Evolutionary conservation across 2,329 filamentous ascomycete genomes (phyloP).

Genomic region (Fusarium mangiferae): DNA sequence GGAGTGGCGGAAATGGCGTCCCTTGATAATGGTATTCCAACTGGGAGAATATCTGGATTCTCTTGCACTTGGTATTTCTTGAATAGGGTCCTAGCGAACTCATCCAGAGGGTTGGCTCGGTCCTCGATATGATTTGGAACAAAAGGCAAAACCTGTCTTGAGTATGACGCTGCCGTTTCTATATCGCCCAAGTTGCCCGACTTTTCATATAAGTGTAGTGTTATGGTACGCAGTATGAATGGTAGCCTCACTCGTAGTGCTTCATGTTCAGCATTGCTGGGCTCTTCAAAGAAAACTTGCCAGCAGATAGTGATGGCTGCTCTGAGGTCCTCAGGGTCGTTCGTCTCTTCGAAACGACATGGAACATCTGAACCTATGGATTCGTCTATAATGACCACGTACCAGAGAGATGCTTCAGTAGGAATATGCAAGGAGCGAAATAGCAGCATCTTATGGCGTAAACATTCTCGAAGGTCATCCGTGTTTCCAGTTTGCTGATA

Average conservation of each 20-base stretch:
- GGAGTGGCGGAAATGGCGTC: not conserved
- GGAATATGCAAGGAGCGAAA: not conserved
- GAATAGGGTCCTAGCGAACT: not conserved
- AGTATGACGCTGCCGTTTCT: not conserved
- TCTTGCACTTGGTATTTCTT: not conserved
- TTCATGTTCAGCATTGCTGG: not conserved
- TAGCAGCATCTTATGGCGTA: not conserved
- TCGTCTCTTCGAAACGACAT: not conserved
- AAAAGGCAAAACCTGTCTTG: not conserved
- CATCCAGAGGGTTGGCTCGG: not conserved
- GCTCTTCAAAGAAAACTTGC: not conserved
- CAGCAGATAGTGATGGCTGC: not conserved
- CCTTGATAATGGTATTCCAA: not conserved
- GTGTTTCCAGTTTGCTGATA: not conserved
- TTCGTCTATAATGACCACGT: not conserved
- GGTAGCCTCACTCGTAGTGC: not conserved
- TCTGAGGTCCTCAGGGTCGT: not conserved
- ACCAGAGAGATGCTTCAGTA: not conserved
- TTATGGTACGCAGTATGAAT: not conserved
- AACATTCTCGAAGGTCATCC: not conserved
- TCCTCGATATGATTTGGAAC: not conserved
- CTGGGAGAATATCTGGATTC: not conserved
- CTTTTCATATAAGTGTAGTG: not conserved
- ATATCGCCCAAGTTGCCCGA: not conserved
- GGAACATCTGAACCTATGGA: not conserved